phyloP scores from a whole-genome alignment of 2,329 filamentous ascomycete species.

The Xylariales sp. region DNA sequence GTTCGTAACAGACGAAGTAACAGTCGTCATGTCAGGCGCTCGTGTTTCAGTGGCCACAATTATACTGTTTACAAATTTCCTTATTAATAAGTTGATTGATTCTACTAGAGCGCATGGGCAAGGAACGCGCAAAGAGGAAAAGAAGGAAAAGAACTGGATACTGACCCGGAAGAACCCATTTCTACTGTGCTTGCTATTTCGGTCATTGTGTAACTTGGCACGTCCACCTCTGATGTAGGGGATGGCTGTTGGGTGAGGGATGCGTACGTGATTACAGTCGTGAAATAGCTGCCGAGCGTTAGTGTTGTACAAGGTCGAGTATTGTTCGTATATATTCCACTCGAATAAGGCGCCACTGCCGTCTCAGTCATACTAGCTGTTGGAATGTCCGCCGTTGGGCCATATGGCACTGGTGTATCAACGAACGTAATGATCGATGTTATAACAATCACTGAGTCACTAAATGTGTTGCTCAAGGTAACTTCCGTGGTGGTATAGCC shows the following conservation, averaged over 20 bases:
- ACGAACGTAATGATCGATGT: slow-evolving; percentile 46
- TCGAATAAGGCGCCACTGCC: slow-evolving; percentile 26
- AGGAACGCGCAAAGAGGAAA: no score
- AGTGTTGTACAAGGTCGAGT: slow-evolving; percentile 43
- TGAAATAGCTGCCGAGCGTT: slow-evolving; percentile 46
- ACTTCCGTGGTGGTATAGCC: slow-evolving; percentile 26
- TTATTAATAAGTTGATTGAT: slow-evolving; percentile 33
- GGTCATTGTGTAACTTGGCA: slow-evolving; percentile 47
- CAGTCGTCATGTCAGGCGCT: slow-evolving; percentile 29
- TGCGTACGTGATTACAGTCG: slow-evolving; percentile 45
- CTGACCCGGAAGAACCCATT: slow-evolving; percentile 42
- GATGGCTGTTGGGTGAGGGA: slow-evolving; percentile 39
- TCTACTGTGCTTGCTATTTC: slow-evolving; percentile 39
- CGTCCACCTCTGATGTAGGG: slow-evolving; percentile 36
- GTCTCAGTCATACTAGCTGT: slow-evolving; percentile 32
- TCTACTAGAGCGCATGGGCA: background rate
- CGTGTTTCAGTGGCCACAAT: slow-evolving; percentile 6
- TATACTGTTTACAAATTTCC: slow-evolving; percentile 11
- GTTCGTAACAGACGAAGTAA: slow-evolving; percentile 32
- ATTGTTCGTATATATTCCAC: slow-evolving; percentile 24
- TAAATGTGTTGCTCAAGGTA: slow-evolving; percentile 45
- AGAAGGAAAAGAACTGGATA: slow-evolving; percentile 27
- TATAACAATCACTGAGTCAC: slow-evolving; percentile 42
- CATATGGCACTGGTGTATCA: slow-evolving; percentile 41
- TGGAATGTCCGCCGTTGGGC: slow-evolving; percentile 25